Conservation (phyloP, 495 filamentous ascomycete species). For the Aspergillus hancockii region DNA sequence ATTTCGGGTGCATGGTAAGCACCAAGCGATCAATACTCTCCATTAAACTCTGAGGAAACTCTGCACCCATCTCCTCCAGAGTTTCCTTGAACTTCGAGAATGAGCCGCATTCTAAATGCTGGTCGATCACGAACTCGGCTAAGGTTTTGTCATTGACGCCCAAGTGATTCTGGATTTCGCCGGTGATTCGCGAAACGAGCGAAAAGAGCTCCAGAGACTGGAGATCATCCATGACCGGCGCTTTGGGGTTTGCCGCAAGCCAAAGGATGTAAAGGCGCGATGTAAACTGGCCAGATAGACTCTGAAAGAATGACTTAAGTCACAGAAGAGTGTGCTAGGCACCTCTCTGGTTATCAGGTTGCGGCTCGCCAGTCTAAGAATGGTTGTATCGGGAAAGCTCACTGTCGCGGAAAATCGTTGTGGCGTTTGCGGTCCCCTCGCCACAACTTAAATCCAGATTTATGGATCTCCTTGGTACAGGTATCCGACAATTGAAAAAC, state of each 20-base stretch:
- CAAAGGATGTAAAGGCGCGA: conserved; percentile 6
- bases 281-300: neutral
- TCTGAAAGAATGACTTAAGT: neutral
- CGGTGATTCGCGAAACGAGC: conserved; percentile 91
- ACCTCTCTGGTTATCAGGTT: conserved; percentile 12
- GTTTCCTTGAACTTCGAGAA: conserved; percentile 69
- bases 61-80: conserved; percentile 74
- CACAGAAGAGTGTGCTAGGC: conserved; percentile 3
- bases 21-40: conserved; percentile 90
- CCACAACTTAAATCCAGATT: conserved; percentile 43
- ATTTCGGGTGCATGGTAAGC: conserved; percentile 85
- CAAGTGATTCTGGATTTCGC: conserved; percentile 90
- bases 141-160: conserved; percentile 92
- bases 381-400: conserved; percentile 20
- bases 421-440: conserved; percentile 29
- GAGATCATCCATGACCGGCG: conserved; percentile 76
- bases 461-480: too few relatives aligned
- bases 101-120: conserved; percentile 73
- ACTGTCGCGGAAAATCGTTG: conserved; percentile 46
- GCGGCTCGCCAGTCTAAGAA: conserved; percentile 7
- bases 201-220: conserved; percentile 88
- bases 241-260: neutral
- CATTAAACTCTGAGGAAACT: conserved; percentile 86
- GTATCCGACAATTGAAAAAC: too few relatives aligned
- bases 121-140: conserved; percentile 91